Conservation (phyloP, 148 eudicot species). For the Selenicereus undatus region DNA sequence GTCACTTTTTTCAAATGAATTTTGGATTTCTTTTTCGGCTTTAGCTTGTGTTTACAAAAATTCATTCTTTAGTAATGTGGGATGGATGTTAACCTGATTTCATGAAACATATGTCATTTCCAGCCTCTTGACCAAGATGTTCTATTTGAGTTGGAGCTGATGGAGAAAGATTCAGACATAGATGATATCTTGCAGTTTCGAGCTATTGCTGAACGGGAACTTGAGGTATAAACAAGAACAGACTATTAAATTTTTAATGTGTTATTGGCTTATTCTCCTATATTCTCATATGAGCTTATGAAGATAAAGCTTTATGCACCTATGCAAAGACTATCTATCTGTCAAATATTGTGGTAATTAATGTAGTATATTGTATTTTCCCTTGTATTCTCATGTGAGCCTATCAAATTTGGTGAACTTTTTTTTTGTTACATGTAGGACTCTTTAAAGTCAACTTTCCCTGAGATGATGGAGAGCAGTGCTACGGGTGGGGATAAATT, state of each 20-base stretch:
- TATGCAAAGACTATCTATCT: neutral
- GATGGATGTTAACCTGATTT: neutral
- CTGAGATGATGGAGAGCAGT: constrained; percentile 32
- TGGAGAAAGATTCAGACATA: constrained; percentile 81
- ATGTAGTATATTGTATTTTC: neutral
- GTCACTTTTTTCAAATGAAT: neutral
- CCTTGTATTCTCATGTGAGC: neutral
- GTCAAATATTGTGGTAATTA: neutral
- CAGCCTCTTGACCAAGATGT: constrained; percentile 66
- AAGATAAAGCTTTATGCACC: neutral
- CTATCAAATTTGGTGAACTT: neutral
- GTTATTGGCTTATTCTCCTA: neutral
- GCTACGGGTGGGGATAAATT: constrained; percentile 36
- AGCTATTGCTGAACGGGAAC: constrained; percentile 69
- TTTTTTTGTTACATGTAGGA: constrained; percentile 41
- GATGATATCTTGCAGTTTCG: constrained; percentile 84
- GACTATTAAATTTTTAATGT: neutral
- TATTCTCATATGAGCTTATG: neutral
- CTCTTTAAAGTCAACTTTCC: constrained; percentile 39
- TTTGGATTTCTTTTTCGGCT: neutral
- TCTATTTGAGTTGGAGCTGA: constrained; percentile 62
- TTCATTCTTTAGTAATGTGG: neutral
- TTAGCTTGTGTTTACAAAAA: neutral
- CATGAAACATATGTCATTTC: constrained; percentile 12
- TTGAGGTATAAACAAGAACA: constrained; percentile 54